Base-by-base conservation (phyloP, 805 yeast genomes). In the Ogataea nonfermentans region DNA sequence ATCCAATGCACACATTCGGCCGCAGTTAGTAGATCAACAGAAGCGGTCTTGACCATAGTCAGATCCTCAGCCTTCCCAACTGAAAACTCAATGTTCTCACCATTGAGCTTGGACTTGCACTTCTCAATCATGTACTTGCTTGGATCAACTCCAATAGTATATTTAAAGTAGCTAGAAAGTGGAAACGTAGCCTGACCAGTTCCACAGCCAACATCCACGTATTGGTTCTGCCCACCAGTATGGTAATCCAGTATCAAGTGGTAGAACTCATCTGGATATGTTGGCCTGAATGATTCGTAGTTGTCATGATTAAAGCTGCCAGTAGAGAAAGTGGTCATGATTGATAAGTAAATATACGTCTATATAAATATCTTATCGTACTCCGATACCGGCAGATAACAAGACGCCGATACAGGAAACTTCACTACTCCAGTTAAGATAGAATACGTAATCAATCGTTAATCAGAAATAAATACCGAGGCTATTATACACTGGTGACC, bases 1-100 rank as follows among this genome's bases (percentile, higher is more conserved):
- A 85, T 74, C 95, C 95, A 87, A 60, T 87, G 95, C 15, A 73
- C 74, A 37, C 88, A 82, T 56, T 87, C 89, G 1, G 89, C 93
- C 8, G 79, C 84, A 2, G 89, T 78, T 12, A 88, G 61, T 44
- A 85, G 49, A 53, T 83, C 90, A 9, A 78, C 74, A 0, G 76
- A 57, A 8, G 51, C 50, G 1, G 40, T 15, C 6, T 40, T 46
- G 5, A 58, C 40, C 17, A 49, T 25, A 3, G 52, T 26, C 32
- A 61, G 34, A 17, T 59, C 48, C 41, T 62, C 72, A 7, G 62
- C 61, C 5, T 43, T 39, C 0, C 52, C 48, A 6, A 53, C 40
- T 9, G 41, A 34, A 31, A 57, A 57, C 23, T 48, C 48, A 7
- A 61, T 46, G 9, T 47, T 22, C 15, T 19, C 24, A n/a, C 26